Base-by-base conservation (phyloP, 192 early-diverging fungal species). In the Coemansia sp. region DNA sequence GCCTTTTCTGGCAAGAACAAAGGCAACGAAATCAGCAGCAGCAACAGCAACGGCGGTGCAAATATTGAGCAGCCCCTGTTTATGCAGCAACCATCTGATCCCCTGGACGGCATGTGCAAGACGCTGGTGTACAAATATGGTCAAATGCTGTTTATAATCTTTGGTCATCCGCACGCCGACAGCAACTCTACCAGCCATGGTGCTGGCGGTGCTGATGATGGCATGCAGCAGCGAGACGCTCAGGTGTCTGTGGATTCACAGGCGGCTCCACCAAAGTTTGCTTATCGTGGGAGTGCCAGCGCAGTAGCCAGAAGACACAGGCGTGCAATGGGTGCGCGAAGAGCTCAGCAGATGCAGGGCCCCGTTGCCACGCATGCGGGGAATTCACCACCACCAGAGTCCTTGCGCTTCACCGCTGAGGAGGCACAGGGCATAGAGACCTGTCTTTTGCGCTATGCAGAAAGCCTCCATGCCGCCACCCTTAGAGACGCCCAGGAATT, bases 121-220 rank as follows among this genome's bases (percentile, higher is more conserved):
- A 60, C 58, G 9, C 45, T 72, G 29, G 69, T 42, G 45, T 72
- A 72, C 53, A 72, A 63, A 36, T 72, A 52, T 29, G 69, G 69
- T 29, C 57, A 72, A n/a, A 51, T 72, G 49, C 43, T 65, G 33
- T 61, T 56, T 41, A 24, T 69, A 32, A 22, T 56, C 5, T 29
- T 46, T 41, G 35, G 37, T 1, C 43, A 27, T 9, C 11, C 28
- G 4, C 32, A 20, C 29, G 9, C 30, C 15, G 25, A 22, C 3
- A 14, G 28, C 18, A n/a, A n/a, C n/a, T n/a, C n/a, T n/a, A n/a
- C n/a, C n/a, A n/a, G n/a, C n/a, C n/a, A n/a, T n/a, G n/a, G n/a
- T n/a, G 45, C 45, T n/a, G 4, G 15, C 45, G n/a, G 22, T 24
- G 20, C 13, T 10, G 19, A 58, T 15, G 32, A 34, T 22, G 37